Base-by-base conservation (phyloP, 2,329 filamentous ascomycete genomes). In the Massarina eburnea region DNA sequence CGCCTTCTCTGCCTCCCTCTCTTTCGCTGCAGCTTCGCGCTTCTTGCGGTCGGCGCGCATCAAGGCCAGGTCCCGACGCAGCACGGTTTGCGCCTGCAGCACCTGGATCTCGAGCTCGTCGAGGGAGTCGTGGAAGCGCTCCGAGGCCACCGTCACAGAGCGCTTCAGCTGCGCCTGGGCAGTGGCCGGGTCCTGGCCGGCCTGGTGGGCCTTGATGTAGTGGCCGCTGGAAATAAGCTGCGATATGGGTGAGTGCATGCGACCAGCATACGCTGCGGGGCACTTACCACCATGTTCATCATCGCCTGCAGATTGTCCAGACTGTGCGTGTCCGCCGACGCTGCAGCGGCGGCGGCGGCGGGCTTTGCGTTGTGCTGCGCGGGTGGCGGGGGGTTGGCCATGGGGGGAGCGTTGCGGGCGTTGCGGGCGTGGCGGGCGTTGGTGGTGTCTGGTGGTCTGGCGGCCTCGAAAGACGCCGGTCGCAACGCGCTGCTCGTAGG, bases 41-140 rank as follows among this genome's bases (percentile, higher is more conserved):
- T 66, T 61, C 52, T 58, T 57, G 51, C 68, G 64, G 27, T 67
- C 62, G 35, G 64, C 59, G 46, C 64, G 62, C 34, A 65, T 53
- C 41, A 68, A 37, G n/a, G 67, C 68, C 26, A 71, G 62, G 52
- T 71, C 68, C 37, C 68, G 46, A 7, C 67, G 61, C 43, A 71
- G 48, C 8, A 70, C 67, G 0, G 57, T 52, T 26, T 71, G 66
- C 7, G 68, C 66, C 15, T 59, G 52, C 46, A 52, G 55, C 33
- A 79, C 58, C 42, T 79, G 71, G 35, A 68, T 67, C 54, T 79
- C 76, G 12, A 80, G 67, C 46, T 73, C 67, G 59, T 80, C 76
- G n/a, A 80, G 71, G n/a, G 73, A 72, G 37, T 76, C 69, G 54
- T 80, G 74, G 49, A 76, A 80, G 51, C 70, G 64, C 26, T 67